Evolutionary conservation across 495 filamentous ascomycete species (phyloP), one percentile per base, ranked within the genome.

Genomic region (Penicillium angulare): DNA sequence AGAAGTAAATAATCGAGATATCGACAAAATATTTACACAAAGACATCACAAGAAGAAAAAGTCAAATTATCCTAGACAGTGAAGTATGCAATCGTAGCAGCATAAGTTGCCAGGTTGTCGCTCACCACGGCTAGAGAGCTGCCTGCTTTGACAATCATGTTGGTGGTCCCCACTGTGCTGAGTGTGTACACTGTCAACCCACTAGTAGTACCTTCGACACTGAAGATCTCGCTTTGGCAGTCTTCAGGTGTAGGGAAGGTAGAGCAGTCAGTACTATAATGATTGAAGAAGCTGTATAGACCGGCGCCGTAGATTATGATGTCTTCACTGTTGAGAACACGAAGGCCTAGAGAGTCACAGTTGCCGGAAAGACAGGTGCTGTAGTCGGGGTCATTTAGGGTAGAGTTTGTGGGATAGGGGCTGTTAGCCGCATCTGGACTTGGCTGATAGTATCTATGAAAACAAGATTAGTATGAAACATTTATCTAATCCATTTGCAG

Each of bases 231-330:
- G 33, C 66, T 75, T 70, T 89, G 87, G 65, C 86, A 90, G 10
- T 59, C 61, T 24, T 71, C 74, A 2, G 69, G 74, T 1, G 64
- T 62, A 10, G 73, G 78, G 18, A 67, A 63, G 31, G 72, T 71
- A 2, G 76, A 77, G 65, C 76, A 81, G 10, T 61, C 42, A 15
- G 65, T 66, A 52, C 60, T 66, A 65, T 83, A 84, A 52, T 78
- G 64, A 50, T 83, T 80, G 74, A 91, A 91, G 72, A 90, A 91
- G 29, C 79, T 84, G 71, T 91, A 91, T 12, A 87, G 65, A 7
- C 88, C 88, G 7, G 83, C 84, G 27, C 86, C 85, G 55, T 88
- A 90, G 23, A 89, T 67, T 32, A 78, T 57, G 12, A 91, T 73
- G 49, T 81, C 71, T 1, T 66, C 62, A 13, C 77, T 83, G 64